These are phyloP conservation scores for Candida nanaspora DNA, from an alignment of 805 yeast genomes.

Conservation along the genomic window DNA sequence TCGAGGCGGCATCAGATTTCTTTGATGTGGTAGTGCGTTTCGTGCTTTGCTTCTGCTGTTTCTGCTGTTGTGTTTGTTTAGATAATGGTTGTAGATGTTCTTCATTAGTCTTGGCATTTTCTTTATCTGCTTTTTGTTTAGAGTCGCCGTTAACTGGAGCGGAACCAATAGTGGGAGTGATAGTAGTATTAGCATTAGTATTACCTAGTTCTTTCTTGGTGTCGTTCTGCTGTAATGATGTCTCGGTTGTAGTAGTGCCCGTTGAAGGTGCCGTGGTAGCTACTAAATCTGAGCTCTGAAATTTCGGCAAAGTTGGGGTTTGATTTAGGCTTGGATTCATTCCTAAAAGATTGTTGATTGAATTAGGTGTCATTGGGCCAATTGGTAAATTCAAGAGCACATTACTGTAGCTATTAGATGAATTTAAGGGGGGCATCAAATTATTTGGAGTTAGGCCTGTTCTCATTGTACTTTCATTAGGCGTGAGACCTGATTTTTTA, in stretches of 20 bases:
- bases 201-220: too few species aligned
- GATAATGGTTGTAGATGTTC: too few species aligned
- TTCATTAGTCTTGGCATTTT: not conserved
- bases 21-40: not conserved
- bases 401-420: too few species aligned
- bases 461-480: conserved; percentile 67
- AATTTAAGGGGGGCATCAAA: too few species aligned
- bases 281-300: not conserved
- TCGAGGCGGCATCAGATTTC: not conserved
- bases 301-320: not conserved
- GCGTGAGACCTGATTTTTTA: conserved; percentile 58
- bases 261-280: not conserved
- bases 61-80: not conserved
- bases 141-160: too few species aligned
- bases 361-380: conserved; percentile 20
- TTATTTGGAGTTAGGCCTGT: conserved; percentile 68
- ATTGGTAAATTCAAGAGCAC: conserved; percentile 15
- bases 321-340: not conserved
- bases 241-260: not conserved
- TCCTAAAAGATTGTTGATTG: conserved; percentile 3
- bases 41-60: not conserved
- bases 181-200: too few species aligned
- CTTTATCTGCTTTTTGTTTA: not conserved
- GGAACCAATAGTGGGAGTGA: too few species aligned
- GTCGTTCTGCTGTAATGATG: too few species aligned